Percentiles rank a stretch among this genome's conserved stretches.
Conservation (phyloP, 495 filamentous ascomycete genomes). For the Podospora tetraspora region DNA sequence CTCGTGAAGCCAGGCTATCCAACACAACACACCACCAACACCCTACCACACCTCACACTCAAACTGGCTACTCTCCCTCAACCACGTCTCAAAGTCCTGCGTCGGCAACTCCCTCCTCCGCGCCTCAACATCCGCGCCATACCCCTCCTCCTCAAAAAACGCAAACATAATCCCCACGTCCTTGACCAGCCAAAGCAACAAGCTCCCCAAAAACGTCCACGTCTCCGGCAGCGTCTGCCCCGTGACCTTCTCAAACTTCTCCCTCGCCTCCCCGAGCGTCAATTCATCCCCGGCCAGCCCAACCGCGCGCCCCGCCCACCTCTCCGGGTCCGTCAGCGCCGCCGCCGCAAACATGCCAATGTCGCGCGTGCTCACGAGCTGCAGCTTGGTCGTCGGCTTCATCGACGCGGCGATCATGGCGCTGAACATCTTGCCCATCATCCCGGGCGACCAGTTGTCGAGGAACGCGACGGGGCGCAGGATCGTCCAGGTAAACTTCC, state of each 20-base stretch:
- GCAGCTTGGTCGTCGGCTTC: constrained; percentile 46
- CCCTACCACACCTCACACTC: not conserved
- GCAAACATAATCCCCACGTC: constrained; percentile 58
- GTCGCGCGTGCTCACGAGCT: constrained; percentile 54
- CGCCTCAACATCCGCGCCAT: constrained; percentile 51
- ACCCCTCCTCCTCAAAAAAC: constrained; percentile 60
- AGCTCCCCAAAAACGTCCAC: constrained; percentile 37
- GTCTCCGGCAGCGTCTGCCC: constrained; percentile 48
- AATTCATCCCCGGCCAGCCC: constrained; percentile 31
- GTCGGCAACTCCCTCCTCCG: constrained; percentile 46
- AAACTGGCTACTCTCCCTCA: constrained; percentile 52
- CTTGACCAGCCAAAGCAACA: constrained; percentile 41
- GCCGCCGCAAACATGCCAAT: constrained; percentile 60
- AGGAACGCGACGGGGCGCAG: constrained; percentile 60
- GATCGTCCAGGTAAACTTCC: constrained; percentile 47
- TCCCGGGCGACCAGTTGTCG: constrained; percentile 52
- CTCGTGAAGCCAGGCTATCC: not conserved
- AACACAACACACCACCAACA: not conserved
- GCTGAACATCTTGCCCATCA: constrained; percentile 55
- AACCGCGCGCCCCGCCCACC: constrained; percentile 29
- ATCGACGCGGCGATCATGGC: constrained; percentile 42
- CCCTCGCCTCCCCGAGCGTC: constrained; percentile 33
- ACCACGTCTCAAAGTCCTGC: constrained; percentile 56
- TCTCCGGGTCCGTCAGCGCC: constrained; percentile 43
- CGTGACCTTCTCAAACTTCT: constrained; percentile 46